These are phyloP conservation scores for Tremellales sp. DNA, from an alignment of 1,284 basidiomycete genomes.

Conservation along the genomic window DNA sequence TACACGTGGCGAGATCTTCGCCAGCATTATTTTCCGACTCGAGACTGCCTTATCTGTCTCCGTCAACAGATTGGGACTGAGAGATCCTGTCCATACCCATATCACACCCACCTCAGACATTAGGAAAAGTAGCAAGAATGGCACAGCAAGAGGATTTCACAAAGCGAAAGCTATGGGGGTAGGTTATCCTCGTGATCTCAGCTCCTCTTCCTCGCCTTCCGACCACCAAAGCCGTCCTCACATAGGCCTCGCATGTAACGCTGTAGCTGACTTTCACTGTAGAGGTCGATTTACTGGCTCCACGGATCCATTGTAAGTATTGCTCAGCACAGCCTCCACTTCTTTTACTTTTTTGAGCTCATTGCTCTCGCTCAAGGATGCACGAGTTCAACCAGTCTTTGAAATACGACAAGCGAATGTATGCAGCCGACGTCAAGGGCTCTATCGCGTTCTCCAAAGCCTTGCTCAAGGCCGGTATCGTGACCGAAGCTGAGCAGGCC, in stretches of 20 bases:
- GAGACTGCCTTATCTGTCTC: too few relatives aligned
- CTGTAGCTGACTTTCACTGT: constrained; percentile 5
- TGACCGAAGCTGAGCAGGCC: constrained; percentile 68
- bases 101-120: neutral
- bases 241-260: too few relatives aligned
- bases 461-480: constrained; percentile 70
- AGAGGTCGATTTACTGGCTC: constrained; percentile 77
- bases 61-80: too few relatives aligned
- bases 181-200: constrained; percentile 16
- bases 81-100: too few relatives aligned
- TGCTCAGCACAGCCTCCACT: neutral
- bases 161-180: constrained; percentile 49
- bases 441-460: constrained; percentile 95
- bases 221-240: too few relatives aligned
- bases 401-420: constrained; percentile 91
- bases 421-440: constrained; percentile 83
- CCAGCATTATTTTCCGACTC: too few relatives aligned
- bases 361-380: constrained; percentile 65
- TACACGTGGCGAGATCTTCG: too few relatives aligned
- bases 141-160: constrained; percentile 39
- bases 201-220: neutral
- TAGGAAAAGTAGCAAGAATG: constrained; percentile 13
- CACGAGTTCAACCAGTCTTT: constrained; percentile 93
- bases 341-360: too few relatives aligned
- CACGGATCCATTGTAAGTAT: constrained; percentile 74